These are phyloP conservation scores for Solanum clarkiae DNA, from an alignment of 257 asterid genomes.

Conservation along the genomic window DNA sequence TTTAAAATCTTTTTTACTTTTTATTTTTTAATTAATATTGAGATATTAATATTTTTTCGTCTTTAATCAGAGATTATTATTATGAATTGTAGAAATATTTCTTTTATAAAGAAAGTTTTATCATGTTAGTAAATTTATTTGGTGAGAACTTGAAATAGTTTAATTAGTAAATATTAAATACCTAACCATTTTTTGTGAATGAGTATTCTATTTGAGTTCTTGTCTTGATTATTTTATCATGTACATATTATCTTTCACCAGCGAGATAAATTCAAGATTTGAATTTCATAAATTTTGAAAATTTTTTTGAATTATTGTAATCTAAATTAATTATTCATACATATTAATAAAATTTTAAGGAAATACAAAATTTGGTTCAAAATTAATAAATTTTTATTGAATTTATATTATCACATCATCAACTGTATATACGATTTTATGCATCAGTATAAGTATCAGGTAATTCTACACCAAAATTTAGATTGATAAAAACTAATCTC, in stretches of 20 bases:
- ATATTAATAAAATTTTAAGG: background rate
- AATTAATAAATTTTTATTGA: too few species aligned
- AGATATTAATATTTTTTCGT: rapidly evolving
- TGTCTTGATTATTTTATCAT: background rate
- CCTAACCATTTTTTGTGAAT: background rate
- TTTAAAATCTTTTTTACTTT: too few species aligned
- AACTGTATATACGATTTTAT: too few species aligned
- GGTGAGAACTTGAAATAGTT: background rate
- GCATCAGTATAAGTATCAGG: background rate
- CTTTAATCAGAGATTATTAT: background rate
- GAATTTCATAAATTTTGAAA: background rate
- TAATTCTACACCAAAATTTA: background rate
- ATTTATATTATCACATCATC: background rate
- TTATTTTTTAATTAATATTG: background rate
- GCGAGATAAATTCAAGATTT: background rate
- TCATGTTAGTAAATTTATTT: background rate
- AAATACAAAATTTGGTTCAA: background rate
- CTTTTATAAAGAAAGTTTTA: background rate
- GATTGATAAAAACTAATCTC: background rate
- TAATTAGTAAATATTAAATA: background rate
- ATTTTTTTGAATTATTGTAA: background rate
- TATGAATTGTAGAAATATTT: background rate
- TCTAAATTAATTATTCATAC: background rate
- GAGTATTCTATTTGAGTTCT: background rate
- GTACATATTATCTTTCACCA: background rate